Percentiles rank a stretch among this genome's conserved stretches.
Conservation (phyloP, 2,329 filamentous ascomycete genomes). For the Sporothrix pallida region DNA sequence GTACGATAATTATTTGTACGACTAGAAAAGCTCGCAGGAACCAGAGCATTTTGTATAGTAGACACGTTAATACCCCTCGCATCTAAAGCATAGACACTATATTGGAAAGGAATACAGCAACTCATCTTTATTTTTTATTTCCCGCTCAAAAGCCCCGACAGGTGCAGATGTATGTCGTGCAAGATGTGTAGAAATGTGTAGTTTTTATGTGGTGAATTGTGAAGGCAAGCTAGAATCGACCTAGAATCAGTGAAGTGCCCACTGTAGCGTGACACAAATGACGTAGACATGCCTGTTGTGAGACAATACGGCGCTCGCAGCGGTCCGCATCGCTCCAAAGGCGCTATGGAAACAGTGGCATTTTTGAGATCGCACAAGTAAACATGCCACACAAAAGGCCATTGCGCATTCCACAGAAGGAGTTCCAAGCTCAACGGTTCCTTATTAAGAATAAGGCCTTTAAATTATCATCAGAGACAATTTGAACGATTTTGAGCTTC, state of each 20-base stretch:
- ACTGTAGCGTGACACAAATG: slow-evolving; percentile 17
- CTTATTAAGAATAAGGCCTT: no score
- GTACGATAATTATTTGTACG: slow-evolving; percentile 21
- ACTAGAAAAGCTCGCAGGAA: neutral
- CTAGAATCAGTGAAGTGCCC: neutral
- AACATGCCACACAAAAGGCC: neutral
- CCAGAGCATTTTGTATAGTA: slow-evolving; percentile 12
- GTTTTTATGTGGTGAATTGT: neutral
- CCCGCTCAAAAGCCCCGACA: neutral
- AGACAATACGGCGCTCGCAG: neutral
- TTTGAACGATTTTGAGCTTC: neutral
- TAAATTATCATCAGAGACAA: neutral
- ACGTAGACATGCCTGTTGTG: slow-evolving; percentile 18
- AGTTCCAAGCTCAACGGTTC: neutral
- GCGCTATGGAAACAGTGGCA: neutral
- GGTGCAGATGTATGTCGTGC: slow-evolving; percentile 7
- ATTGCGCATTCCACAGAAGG: slow-evolving; percentile 23
- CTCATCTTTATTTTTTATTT: neutral
- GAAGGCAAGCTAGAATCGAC: no score
- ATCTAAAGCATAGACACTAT: neutral
- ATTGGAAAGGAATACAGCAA: neutral
- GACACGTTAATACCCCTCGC: slow-evolving; percentile 17
- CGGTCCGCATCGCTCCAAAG: neutral
- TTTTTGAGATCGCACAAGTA: neutral
- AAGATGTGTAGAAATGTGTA: neutral